Evolutionary conservation across 331 rosid genomes (phyloP).

Genomic region (Phaseolus coccineus): DNA sequence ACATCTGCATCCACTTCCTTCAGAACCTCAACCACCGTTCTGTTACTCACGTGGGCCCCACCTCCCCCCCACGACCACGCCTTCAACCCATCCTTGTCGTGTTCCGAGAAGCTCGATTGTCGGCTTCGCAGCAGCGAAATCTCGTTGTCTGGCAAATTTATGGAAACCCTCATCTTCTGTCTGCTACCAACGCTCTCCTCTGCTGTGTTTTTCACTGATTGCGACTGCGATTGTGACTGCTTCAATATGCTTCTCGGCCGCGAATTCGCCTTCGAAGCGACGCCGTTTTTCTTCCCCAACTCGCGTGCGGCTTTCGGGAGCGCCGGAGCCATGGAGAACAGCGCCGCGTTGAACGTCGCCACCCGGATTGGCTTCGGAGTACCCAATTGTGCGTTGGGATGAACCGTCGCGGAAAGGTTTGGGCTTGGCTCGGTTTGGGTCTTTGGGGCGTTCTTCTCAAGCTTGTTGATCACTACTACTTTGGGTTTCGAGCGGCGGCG

Average conservation of each 20-base stretch:
- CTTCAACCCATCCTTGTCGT: constrained; percentile 50
- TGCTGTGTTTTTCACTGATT: constrained; percentile 33
- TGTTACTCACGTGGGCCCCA: constrained; percentile 43
- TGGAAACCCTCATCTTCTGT: constrained; percentile 77
- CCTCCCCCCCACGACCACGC: constrained; percentile 13
- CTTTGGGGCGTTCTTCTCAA: constrained; percentile 47
- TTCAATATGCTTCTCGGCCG: constrained; percentile 82
- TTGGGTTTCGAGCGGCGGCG: constrained; percentile 60
- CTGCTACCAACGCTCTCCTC: constrained; percentile 46
- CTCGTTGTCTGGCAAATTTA: constrained; percentile 89
- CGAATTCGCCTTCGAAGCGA: constrained; percentile 11
- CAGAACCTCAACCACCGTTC: constrained; percentile 79
- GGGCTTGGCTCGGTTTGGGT: constrained; percentile 42
- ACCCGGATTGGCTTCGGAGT: constrained; percentile 56
- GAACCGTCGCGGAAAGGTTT: constrained; percentile 56
- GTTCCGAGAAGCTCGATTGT: constrained; percentile 69
- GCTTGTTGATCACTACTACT: constrained; percentile 56
- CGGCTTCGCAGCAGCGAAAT: constrained; percentile 71
- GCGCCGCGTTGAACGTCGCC: constrained; percentile 93
- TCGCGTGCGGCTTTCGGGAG: constrained; percentile 47
- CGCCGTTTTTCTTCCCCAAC: constrained; percentile 53
- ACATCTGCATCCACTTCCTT: constrained; percentile 86
- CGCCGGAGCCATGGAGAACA: constrained; percentile 90
- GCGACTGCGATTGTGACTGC: constrained; percentile 48
- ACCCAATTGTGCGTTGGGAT: constrained; percentile 61